A percentile compares a stretch with the other conserved stretches of the same genome.
Conservation (phyloP, 352 stramenopile species). For the Phytopythium montanum region DNA sequence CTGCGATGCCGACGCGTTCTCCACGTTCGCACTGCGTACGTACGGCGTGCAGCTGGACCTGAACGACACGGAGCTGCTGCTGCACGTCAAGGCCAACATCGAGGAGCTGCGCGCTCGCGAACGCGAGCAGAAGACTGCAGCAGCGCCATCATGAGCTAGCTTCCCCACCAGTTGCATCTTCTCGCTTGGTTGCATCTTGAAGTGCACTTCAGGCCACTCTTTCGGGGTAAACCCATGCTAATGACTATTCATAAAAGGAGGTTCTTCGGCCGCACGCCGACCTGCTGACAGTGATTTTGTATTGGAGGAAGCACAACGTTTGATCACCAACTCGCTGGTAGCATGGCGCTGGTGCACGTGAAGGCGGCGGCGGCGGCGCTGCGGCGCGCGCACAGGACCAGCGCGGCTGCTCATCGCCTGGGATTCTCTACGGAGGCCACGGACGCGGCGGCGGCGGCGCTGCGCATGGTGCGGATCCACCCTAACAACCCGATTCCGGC, state of each 20-base stretch:
- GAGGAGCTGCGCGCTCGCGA: constrained; percentile 49
- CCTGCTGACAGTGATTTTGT: not conserved
- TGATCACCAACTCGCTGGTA: no score
- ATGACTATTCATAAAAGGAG: not conserved
- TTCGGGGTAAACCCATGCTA: not conserved
- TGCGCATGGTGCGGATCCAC: constrained; percentile 53
- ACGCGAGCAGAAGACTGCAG: constrained; percentile 2
- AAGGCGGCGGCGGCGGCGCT: constrained; percentile 32
- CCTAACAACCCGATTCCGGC: not conserved
- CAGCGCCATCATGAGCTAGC: not conserved
- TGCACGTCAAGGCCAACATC: constrained; percentile 70
- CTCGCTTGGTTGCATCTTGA: no score
- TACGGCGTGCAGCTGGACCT: constrained; percentile 70
- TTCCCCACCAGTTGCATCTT: no score
- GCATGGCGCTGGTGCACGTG: constrained; percentile 37
- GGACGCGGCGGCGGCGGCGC: constrained; percentile 58
- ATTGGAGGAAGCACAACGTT: not conserved
- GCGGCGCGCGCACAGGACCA: constrained; percentile 14
- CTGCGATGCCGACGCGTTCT: constrained; percentile 62
- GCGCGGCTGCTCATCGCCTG: constrained; percentile 12
- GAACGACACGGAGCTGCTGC: constrained; percentile 49
- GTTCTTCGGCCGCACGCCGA: not conserved
- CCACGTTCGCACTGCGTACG: constrained; percentile 48
- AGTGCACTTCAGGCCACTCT: not conserved
- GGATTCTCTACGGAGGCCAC: constrained; percentile 66